Conservation (phyloP, 2,329 filamentous ascomycete species). For the Hymenoscyphus salicellus region DNA sequence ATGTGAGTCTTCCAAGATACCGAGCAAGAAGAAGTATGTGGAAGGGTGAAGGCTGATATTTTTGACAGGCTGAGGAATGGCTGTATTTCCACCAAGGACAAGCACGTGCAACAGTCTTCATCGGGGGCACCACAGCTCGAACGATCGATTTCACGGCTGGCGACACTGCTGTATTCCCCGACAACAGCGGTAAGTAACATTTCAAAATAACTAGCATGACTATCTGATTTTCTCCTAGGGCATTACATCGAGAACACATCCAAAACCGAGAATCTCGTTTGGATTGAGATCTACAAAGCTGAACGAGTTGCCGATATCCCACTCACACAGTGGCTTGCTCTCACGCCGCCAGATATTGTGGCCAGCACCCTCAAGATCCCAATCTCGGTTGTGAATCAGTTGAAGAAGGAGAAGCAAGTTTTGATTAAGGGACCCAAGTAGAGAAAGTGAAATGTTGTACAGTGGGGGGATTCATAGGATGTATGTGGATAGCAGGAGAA, state of each 20-base stretch:
- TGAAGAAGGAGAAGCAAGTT: slow-evolving; percentile 65
- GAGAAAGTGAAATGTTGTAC: not conserved
- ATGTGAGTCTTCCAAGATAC: slow-evolving; percentile 42
- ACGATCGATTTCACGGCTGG: slow-evolving; percentile 66
- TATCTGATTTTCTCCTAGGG: no score
- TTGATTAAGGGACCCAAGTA: not conserved
- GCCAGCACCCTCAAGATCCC: slow-evolving; percentile 58
- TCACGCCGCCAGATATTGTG: slow-evolving; percentile 62
- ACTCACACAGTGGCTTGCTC: slow-evolving; percentile 65
- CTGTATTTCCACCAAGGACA: slow-evolving; percentile 65
- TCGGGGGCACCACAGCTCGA: slow-evolving; percentile 56
- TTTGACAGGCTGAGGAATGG: slow-evolving; percentile 63
- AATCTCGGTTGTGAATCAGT: slow-evolving; percentile 50
- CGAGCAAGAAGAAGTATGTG: not conserved
- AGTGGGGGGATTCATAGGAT: not conserved
- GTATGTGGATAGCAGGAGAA: not conserved
- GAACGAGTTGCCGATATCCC: slow-evolving; percentile 65
- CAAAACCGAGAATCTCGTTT: slow-evolving; percentile 60
- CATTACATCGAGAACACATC: slow-evolving; percentile 71
- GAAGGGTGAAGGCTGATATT: not conserved
- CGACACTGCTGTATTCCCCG: slow-evolving; percentile 49
- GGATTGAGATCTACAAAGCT: slow-evolving; percentile 68
- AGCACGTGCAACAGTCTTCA: slow-evolving; percentile 62
- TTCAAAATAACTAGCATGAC: no score
- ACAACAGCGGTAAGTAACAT: not conserved